Evolutionary conservation across 1,284 basidiomycete genomes (phyloP), one percentile per base, ranked within the genome.

Genomic region (Leccinum griseonigrum): DNA sequence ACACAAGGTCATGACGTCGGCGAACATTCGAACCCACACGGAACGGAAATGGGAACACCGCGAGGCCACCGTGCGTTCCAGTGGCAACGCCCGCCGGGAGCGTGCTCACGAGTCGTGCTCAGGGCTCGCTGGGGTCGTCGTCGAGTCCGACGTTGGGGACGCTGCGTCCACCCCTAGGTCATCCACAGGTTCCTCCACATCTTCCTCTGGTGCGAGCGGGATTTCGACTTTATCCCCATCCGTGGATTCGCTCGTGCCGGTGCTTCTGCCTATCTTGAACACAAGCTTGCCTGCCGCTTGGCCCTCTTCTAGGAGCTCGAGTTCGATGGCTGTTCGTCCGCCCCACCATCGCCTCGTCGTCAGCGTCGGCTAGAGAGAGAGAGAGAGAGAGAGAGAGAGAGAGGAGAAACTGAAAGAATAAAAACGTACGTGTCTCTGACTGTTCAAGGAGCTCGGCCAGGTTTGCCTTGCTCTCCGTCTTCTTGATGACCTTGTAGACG

Each of bases 401-500:
- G 29, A 11, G 31, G 28, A 40, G 46, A 50, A 13, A 26, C 6
- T 50, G 3, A 3, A 38, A 32, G 14, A n/a, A 36, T 50, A n/a
- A 28, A 34, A 18, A 67, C 74, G 14, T 11, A 75, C 71, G 71
- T 29, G 70, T 63, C 29, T 71, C 74, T 1, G 64, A 55, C 29
- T 75, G 72, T 40, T 74, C 74, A 26, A 74, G 71, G n/a, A 72
- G 54, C 54, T 72, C 71, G 2, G 70, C 71, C 2, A 75, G 57
- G 31, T 70, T 74, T 60, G 74, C 72, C 46, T 70, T 75, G 52
- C 67, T 74, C 59, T 72, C 71, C 36, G 71, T 72, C 63, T 72
- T 75, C 60, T 72, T 72, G 59, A 72, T 72, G 62, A 74, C 11
- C 31, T 75, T 72, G 65, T 74, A 75, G 54, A 46, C 74, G n/a